These are phyloP conservation scores for Ustilago bromivora DNA, from an alignment of 1,284 basidiomycete genomes.

Conservation along the genomic window DNA sequence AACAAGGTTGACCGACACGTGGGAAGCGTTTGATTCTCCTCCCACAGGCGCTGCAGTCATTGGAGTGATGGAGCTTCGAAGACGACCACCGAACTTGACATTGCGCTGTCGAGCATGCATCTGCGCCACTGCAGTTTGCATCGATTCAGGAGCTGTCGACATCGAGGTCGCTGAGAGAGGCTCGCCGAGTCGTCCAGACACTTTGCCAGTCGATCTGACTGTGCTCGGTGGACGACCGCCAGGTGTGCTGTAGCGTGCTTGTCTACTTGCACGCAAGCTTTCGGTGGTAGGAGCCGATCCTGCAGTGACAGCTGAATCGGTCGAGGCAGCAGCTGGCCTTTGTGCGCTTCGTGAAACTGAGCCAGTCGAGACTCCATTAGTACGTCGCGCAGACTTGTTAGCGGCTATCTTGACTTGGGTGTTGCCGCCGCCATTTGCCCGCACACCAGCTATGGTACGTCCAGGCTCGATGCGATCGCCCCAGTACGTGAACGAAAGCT, in stretches of 20 bases:
- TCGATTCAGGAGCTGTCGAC: slow-evolving; percentile 33
- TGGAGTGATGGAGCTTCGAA: slow-evolving; percentile 23
- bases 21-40: slow-evolving; percentile 18
- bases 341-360: background rate
- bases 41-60: background rate
- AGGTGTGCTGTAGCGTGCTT: slow-evolving; percentile 18
- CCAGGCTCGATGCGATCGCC: slow-evolving; percentile 56
- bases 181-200: slow-evolving; percentile 38
- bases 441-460: slow-evolving; percentile 19
- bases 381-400: background rate
- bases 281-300: slow-evolving; percentile 9
- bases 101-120: slow-evolving; percentile 51
- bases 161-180: slow-evolving; percentile 44
- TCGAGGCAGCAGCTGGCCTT: slow-evolving; percentile 12
- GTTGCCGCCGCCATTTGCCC: background rate
- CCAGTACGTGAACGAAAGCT: slow-evolving; percentile 63
- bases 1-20: slow-evolving; percentile 23
- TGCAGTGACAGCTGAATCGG: slow-evolving; percentile 11
- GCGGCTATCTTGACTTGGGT: background rate
- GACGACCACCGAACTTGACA: slow-evolving; percentile 46
- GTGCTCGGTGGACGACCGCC: background rate
- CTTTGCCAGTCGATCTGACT: background rate
- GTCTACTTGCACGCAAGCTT: slow-evolving; percentile 4
- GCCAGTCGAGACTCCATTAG: background rate
- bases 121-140: slow-evolving; percentile 48